Evolutionary conservation across 179 eudicot species (phyloP).

Genomic region (Heliamphora pulchella): DNA sequence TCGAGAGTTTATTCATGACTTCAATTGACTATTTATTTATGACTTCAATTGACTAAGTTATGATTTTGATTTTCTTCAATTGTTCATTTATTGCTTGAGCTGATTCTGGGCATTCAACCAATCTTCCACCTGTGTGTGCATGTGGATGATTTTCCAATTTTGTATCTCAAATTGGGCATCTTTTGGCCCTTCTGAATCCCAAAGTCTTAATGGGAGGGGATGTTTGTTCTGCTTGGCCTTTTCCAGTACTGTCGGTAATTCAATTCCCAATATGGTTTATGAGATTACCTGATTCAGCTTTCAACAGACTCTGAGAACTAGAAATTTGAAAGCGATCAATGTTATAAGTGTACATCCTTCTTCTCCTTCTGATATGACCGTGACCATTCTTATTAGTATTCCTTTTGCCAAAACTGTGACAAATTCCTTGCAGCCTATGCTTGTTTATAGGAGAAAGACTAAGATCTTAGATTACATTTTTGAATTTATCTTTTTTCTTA

Average conservation of each 20-base stretch:
- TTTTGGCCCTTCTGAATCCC: not conserved
- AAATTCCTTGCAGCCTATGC: not conserved
- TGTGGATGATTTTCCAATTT: not conserved
- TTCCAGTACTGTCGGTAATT: not conserved
- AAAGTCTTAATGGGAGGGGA: not conserved
- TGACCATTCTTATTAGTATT: not conserved
- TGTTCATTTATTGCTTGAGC: constrained; percentile 4
- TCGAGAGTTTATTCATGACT: not conserved
- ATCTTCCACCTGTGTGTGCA: not conserved
- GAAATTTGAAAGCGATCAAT: not conserved
- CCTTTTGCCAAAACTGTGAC: not conserved
- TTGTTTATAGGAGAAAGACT: not conserved
- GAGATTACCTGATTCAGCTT: constrained; percentile 5
- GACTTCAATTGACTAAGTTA: not conserved
- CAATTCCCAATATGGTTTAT: too few relatives aligned
- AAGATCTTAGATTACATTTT: not conserved
- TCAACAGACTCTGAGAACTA: not conserved
- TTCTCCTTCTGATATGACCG: not conserved
- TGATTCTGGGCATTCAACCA: not conserved
- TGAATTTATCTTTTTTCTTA: not conserved
- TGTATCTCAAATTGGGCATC: not conserved
- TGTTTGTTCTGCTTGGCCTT: constrained; percentile 3
- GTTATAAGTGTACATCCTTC: not conserved
- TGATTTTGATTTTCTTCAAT: not conserved
- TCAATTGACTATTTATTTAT: not conserved